These are phyloP conservation scores for Aspergillus haitiensis DNA, from an alignment of 495 filamentous ascomycete genomes.

Conservation along the genomic window DNA sequence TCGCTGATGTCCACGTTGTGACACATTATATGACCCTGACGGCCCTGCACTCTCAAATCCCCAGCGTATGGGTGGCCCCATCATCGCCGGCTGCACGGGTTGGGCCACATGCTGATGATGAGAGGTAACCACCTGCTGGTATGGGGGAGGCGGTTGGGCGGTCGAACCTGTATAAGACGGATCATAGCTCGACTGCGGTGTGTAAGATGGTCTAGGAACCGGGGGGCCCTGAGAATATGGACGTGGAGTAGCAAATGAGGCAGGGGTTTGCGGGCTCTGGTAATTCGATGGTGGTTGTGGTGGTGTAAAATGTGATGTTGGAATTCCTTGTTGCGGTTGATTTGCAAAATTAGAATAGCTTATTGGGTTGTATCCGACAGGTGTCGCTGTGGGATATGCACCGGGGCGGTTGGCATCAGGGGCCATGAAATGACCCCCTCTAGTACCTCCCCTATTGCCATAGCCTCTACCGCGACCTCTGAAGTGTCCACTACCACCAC, in stretches of 20 bases:
- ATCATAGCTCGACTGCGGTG: constrained; percentile 35
- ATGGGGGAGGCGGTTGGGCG: constrained; percentile 30
- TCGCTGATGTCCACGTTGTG: constrained; percentile 32
- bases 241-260: constrained; percentile 28
- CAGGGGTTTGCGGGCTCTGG: constrained; percentile 28
- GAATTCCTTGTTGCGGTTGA: constrained; percentile 32
- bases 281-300: constrained; percentile 26
- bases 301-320: constrained; percentile 32
- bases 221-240: constrained; percentile 31
- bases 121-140: constrained; percentile 27
- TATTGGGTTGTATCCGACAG: constrained; percentile 34
- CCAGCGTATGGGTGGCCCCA: constrained; percentile 60
- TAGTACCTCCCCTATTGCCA: constrained; percentile 52
- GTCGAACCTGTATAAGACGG: constrained; percentile 26
- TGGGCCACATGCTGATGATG: constrained; percentile 28
- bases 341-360: constrained; percentile 36
- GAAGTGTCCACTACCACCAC: constrained; percentile 33
- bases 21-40: constrained; percentile 24
- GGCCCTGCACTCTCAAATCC: constrained; percentile 49
- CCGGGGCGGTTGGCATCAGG: constrained; percentile 23
- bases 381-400: constrained; percentile 23
- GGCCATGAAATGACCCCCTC: constrained; percentile 51
- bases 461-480: constrained; percentile 46
- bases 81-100: constrained; percentile 48
- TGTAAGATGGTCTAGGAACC: constrained; percentile 30